Conservation (phyloP, 2,329 filamentous ascomycete species). For the Neospermospora avenae region DNA sequence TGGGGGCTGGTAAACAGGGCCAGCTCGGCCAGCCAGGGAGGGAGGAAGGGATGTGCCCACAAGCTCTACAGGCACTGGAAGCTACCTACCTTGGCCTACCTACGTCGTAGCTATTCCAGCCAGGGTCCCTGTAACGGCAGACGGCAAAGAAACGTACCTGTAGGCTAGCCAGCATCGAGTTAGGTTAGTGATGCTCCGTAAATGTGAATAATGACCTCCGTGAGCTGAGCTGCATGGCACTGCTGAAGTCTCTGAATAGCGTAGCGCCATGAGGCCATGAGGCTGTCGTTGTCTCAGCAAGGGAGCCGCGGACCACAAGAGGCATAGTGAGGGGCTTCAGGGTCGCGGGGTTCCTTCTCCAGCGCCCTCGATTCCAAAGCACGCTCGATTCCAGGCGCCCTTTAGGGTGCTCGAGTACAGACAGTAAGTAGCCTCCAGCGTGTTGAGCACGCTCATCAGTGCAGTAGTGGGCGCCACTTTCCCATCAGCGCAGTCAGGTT, state of each 20-base stretch:
- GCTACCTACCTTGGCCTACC: neutral
- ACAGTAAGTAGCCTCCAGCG: neutral
- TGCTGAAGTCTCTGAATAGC: neutral
- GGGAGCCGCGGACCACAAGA: neutral
- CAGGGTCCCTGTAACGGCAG: neutral
- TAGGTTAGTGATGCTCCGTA: neutral
- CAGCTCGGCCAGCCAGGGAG: neutral
- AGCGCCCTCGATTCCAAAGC: neutral
- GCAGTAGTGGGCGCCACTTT: neutral
- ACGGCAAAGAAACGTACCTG: neutral
- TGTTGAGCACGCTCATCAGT: neutral
- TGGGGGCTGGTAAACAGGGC: neutral
- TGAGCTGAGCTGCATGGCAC: neutral
- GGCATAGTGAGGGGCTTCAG: slow-evolving; percentile 3
- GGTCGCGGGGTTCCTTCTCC: neutral
- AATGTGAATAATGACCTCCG: neutral
- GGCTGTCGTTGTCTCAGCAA: neutral
- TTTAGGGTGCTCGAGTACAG: neutral
- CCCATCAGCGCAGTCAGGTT: neutral
- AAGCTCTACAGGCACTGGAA: neutral
- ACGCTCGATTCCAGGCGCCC: neutral
- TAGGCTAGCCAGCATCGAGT: neutral
- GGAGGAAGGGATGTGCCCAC: neutral
- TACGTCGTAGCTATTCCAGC: no score
- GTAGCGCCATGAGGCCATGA: neutral